Percentiles rank a stretch among this genome's conserved stretches.
Conservation (phyloP, 2,329 filamentous ascomycete species). For the Orbilia brochopaga region DNA sequence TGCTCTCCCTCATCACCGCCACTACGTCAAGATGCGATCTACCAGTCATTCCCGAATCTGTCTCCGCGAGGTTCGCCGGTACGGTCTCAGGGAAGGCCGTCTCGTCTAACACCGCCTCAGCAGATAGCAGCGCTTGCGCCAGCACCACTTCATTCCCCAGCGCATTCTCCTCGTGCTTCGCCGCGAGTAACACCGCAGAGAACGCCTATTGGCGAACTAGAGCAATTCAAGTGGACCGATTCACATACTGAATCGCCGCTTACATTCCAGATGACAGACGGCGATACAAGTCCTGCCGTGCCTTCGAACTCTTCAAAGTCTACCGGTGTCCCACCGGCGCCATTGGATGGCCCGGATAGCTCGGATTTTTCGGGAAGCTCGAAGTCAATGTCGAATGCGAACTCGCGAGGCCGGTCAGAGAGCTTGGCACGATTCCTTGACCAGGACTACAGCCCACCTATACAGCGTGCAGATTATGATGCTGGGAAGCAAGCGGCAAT, state of each 20-base stretch:
- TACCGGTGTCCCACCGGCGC: neutral
- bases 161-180: constrained; percentile 18
- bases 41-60: constrained; percentile 34
- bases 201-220: constrained; percentile 12
- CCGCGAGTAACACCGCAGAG: constrained; percentile 15
- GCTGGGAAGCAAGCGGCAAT: constrained; percentile 22
- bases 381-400: constrained; percentile 12
- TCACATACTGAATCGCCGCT: constrained; percentile 10
- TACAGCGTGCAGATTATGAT: neutral
- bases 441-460: constrained; percentile 7
- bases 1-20: constrained; percentile 43
- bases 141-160: constrained; percentile 10
- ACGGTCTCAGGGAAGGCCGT: constrained; percentile 9
- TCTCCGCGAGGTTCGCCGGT: constrained; percentile 31
- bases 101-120: constrained; percentile 17
- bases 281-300: neutral
- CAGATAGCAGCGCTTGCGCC: neutral
- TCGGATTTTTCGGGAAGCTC: constrained; percentile 16
- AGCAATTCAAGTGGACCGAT: constrained; percentile 11
- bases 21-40: constrained; percentile 45
- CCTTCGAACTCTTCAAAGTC: neutral
- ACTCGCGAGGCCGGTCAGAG: constrained; percentile 4
- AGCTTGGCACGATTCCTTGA: neutral
- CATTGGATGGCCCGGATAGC: constrained; percentile 33
- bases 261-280: neutral